phyloP scores from a whole-genome alignment of 805 yeast species.

The Metschnikowia matae region DNA sequence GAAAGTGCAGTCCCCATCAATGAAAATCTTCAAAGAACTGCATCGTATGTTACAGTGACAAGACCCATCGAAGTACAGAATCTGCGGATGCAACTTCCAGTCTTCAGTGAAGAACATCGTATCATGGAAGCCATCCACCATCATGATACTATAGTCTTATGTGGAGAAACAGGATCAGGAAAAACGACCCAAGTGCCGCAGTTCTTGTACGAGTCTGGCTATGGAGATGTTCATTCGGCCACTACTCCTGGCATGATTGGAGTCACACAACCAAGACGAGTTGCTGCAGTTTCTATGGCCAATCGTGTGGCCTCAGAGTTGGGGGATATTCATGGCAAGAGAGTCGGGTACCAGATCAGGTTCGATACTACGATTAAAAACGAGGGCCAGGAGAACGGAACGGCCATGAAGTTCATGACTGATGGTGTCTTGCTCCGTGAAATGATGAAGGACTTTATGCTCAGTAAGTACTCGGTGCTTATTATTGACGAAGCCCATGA shows the following conservation, averaged over 20 bases:
- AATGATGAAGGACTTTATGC: slow-evolving; percentile 80
- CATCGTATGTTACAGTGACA: slow-evolving; percentile 63
- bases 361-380: slow-evolving; percentile 66
- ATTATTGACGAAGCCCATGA: slow-evolving; percentile 98
- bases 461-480: slow-evolving; percentile 78
- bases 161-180: slow-evolving; percentile 99
- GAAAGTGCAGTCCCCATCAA: slow-evolving; percentile 58
- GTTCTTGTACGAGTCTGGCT: slow-evolving; percentile 89
- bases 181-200: slow-evolving; percentile 98
- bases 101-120: slow-evolving; percentile 81
- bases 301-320: slow-evolving; percentile 71
- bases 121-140: slow-evolving; percentile 96
- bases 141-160: slow-evolving; percentile 82
- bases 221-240: slow-evolving; percentile 60
- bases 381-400: slow-evolving; percentile 43
- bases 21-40: slow-evolving; percentile 49
- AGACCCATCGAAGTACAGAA: slow-evolving; percentile 65
- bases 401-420: slow-evolving; percentile 84
- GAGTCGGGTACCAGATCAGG: slow-evolving; percentile 78
- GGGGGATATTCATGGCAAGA: slow-evolving; percentile 57
- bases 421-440: slow-evolving; percentile 93
- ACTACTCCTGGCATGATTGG: slow-evolving; percentile 87
- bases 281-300: slow-evolving; percentile 91
- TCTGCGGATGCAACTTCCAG: slow-evolving; percentile 74
- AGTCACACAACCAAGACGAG: slow-evolving; percentile 92